Evolutionary conservation across 208 protist species (phyloP), one percentile per base, ranked within the genome.

Genomic region (Trypanosoma vivax): DNA sequence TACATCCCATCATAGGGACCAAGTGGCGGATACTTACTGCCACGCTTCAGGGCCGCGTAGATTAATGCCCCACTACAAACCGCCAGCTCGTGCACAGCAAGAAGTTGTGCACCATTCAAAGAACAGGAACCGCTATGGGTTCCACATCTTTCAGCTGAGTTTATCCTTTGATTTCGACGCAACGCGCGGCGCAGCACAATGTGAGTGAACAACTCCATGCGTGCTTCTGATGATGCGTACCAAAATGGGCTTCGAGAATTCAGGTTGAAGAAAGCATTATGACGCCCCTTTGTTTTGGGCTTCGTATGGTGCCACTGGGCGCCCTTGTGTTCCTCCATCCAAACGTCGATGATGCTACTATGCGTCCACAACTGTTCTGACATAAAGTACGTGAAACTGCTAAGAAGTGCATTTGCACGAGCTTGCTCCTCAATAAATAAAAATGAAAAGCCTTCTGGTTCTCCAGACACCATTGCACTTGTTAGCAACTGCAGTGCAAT

Each of bases 221-320:
- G 71, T 14, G 41, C 50, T 49, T 92, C 81, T 0, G 52, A 24
- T 2, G 66, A 39, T 5, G 59, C 60, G 47, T 87, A 81, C 3
- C 23, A 24, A 49, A 89, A 92, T 0, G 76, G 68, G 2, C 71
- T 58, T 13, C 43, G 68, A 1, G 40, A 13, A 45, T 82, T 54
- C 0, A 88, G 47, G 16, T 55, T 54, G 33, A 85, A 72, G 4
- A 76, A n/a, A 10, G 59, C 41, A 14, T 50, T 49, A 27, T 62
- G 21, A 1, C n/a, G n/a, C n/a, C 61, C 46, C 18, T 33, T 41
- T 0, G 65, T 37, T 2, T 55, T 27, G 2, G 62, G 51, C 48
- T 78, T 81, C 27, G 75, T 56, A 10, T 54, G 43, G 24, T 93
- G 66, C 79, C 79, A 88, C 65, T 93, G 81, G n/a, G 79, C 81